phyloP scores from a whole-genome alignment of 257 asterid species.

The Cordia subcordata region DNA sequence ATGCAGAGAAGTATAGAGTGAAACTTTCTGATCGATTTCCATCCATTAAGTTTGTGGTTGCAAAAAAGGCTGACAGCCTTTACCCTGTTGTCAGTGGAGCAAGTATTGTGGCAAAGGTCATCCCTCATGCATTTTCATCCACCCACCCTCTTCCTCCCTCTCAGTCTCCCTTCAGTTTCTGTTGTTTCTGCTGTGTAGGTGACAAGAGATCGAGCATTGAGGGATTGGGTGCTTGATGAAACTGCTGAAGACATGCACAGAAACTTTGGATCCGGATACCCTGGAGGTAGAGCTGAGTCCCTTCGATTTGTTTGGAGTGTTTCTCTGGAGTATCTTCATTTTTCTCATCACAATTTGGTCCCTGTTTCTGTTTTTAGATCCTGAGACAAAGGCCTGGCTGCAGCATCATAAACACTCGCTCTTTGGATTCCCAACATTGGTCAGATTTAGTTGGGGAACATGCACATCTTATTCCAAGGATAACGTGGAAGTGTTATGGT shows the following conservation, averaged over 20 bases:
- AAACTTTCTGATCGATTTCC: constrained; percentile 82
- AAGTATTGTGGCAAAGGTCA: constrained; percentile 98
- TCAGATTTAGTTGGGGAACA: constrained; percentile 99
- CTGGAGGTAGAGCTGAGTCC: constrained; percentile 57
- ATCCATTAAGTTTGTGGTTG: constrained; percentile 74
- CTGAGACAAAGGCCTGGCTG: constrained; percentile 90
- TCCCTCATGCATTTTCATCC: no score
- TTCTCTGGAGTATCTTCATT: constrained; percentile 6
- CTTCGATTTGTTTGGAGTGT: neutral
- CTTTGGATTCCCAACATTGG: constrained; percentile 91
- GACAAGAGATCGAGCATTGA: constrained; percentile 86
- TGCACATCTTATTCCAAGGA: constrained; percentile 69
- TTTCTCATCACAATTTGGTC: constrained; percentile 5
- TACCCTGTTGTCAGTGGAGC: constrained; percentile 99
- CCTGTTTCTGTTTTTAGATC: constrained; percentile 42
- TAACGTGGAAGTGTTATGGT: constrained; percentile 78
- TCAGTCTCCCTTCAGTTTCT: constrained; percentile 1
- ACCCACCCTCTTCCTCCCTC: constrained; percentile 8
- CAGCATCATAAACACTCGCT: constrained; percentile 71
- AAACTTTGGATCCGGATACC: constrained; percentile 92
- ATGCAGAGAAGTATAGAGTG: constrained; percentile 80
- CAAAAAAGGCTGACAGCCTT: constrained; percentile 97
- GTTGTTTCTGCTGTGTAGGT: constrained; percentile 44
- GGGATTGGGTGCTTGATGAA: constrained; percentile 78
- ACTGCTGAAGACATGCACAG: constrained; percentile 63